phyloP scores from a whole-genome alignment of 2,329 filamentous ascomycete genomes.

The Nemania sp. region DNA sequence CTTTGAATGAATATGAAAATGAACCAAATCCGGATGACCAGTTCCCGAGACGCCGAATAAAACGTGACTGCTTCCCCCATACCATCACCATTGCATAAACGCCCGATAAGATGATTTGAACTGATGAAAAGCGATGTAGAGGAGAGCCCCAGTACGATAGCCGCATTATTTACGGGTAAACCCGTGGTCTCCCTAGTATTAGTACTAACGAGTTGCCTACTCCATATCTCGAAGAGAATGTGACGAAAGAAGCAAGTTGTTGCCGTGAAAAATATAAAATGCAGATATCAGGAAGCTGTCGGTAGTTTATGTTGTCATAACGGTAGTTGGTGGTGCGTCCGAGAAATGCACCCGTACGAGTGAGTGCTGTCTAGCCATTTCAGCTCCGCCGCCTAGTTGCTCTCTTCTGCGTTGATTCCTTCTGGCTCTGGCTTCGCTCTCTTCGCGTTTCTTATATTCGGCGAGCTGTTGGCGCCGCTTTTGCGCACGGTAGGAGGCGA shows the following conservation, averaged over 20 bases:
- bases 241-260: not conserved
- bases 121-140: not conserved
- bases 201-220: not conserved
- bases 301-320: slow-evolving; percentile 47
- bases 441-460: slow-evolving; percentile 71
- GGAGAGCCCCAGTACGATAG: not conserved
- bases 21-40: slow-evolving; percentile 1
- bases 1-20: not conserved
- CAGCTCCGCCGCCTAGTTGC: slow-evolving; percentile 45
- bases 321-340: slow-evolving; percentile 48
- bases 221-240: not conserved
- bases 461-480: slow-evolving; percentile 71
- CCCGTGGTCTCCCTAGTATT: not conserved
- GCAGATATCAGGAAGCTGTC: not conserved
- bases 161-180: not conserved
- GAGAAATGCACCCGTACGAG: slow-evolving; percentile 51
- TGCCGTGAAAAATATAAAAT: not conserved
- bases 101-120: not conserved
- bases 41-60: slow-evolving; percentile 21
- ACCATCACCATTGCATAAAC: slow-evolving; percentile 2
- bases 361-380: slow-evolving; percentile 46
- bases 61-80: not conserved
- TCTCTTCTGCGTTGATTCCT: slow-evolving; percentile 65
- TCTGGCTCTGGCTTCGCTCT: slow-evolving; percentile 68
- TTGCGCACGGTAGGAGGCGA: slow-evolving; percentile 68